Percentiles rank a stretch among this genome's conserved stretches.
These are phyloP conservation scores for Aspergillus sp. DNA, from an alignment of 2,329 filamentous ascomycete species.

Conservation along the genomic window DNA sequence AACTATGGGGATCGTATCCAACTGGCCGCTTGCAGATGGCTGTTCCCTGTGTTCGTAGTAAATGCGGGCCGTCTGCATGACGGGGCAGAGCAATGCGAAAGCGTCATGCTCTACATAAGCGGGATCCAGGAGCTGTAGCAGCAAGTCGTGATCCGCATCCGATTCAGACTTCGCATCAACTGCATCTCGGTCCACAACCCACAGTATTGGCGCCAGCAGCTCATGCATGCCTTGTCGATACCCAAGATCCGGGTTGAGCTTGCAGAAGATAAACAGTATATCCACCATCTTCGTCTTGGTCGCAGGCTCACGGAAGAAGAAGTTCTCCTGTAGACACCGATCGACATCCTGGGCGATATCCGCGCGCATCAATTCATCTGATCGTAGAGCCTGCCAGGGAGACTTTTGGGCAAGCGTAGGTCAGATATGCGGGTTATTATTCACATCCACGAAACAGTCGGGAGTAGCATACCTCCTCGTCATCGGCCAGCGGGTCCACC, in stretches of 20 bases:
- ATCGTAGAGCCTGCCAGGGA: conserved; percentile 78
- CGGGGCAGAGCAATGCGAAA: conserved; percentile 70
- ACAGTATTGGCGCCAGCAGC: conserved; percentile 77
- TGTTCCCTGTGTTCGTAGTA: conserved; percentile 69
- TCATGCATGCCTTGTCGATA: conserved; percentile 99
- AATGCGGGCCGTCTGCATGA: conserved; percentile 79
- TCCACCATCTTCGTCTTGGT: conserved; percentile 78
- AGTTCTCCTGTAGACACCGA: conserved; percentile 78
- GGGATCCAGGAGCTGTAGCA: conserved; percentile 60
- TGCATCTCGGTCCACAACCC: conserved; percentile 74
- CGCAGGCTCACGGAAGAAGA: conserved; percentile 71
- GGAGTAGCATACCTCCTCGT: conserved; percentile 49
- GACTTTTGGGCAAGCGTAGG: conserved; percentile 49
- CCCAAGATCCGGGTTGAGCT: conserved; percentile 74
- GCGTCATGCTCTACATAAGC: conserved; percentile 80
- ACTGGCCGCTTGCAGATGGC: conserved; percentile 33
- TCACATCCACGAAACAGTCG: conserved; percentile 30
- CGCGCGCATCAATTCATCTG: conserved; percentile 71
- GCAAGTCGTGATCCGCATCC: conserved; percentile 38
- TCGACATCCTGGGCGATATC: conserved; percentile 95
- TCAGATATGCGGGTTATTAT: conserved; percentile 13
- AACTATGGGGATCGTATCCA: conserved; percentile 61
- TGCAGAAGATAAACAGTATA: conserved; percentile 89
- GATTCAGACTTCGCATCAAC: conserved; percentile 44
- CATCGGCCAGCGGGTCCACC: conserved; percentile 78